phyloP scores from a whole-genome alignment of 1,139 yeast species.

The Geotrichum bryndzae region DNA sequence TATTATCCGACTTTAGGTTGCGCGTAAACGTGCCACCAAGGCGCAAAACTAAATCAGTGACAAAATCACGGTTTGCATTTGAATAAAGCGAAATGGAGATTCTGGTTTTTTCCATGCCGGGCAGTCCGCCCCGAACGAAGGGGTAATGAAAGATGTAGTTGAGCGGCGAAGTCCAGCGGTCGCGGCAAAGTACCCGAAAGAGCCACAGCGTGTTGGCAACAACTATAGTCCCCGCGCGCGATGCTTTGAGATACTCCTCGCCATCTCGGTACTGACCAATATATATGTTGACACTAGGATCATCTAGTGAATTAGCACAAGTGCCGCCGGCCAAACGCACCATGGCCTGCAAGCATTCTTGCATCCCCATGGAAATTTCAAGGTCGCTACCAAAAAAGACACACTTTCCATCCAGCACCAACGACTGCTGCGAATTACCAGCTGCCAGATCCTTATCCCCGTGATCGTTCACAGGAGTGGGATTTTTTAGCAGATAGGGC shows the following conservation, averaged over 20 bases:
- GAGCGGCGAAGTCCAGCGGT: conserved; percentile 53
- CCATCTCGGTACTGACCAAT: conserved; percentile 4
- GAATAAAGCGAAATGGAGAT: conserved; percentile 74
- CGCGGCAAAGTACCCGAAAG: conserved; percentile 53
- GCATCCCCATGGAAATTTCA: neutral
- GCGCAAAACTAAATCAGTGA: conserved; percentile 56
- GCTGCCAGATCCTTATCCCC: neutral
- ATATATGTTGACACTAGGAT: neutral
- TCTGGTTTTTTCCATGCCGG: conserved; percentile 46
- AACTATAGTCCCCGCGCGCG: conserved; percentile 31
- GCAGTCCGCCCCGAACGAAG: conserved; percentile 47
- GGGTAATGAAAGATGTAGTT: conserved; percentile 67
- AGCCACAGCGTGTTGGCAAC: conserved; percentile 76
- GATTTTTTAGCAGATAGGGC: conserved; percentile 39
- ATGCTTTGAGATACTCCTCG: conserved; percentile 19
- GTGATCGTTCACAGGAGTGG: neutral
- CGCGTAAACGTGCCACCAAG: conserved; percentile 77
- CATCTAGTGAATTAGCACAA: conserved; percentile 28
- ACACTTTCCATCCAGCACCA: neutral
- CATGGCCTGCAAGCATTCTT: neutral
- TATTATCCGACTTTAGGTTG: conserved; percentile 51
- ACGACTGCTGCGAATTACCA: neutral
- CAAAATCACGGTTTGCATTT: conserved; percentile 74
- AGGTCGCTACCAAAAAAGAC: conserved; percentile 3
- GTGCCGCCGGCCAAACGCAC: conserved; percentile 30